Evolutionary conservation across 2,329 filamentous ascomycete genomes (phyloP), one percentile per base, ranked within the genome.

Genomic region (Dactylellina cionopaga): DNA sequence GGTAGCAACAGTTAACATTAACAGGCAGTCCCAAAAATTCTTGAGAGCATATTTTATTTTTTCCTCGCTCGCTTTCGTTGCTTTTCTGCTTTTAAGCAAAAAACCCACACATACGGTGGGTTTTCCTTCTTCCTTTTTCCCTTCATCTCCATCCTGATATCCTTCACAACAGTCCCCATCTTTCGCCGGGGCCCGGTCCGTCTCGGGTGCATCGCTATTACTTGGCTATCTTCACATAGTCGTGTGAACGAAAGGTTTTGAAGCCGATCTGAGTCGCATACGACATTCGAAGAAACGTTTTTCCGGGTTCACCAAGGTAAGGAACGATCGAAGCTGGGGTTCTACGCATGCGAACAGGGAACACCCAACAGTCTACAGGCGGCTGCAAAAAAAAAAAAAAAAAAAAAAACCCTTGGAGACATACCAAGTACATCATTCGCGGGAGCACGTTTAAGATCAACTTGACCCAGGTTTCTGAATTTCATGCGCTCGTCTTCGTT

Each of bases 321-420:
- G 68, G 37, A 72, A 27, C 59, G 68, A 65, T 72, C 52, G 68
- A 60, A 60, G 68, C 68, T 72, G 68, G 59, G 68, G 65, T 72
- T 47, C 37, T 72, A 65, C 59, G 59, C 68, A 60, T 15, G 27
- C 68, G 68, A 72, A 72, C 68, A 72, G 59, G 68, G 68, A 54
- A 60, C 59, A 72, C 68, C 68, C 68, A 39, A 52, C 59, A 65
- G 56, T 64, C 54, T 65, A 64, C 68, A 52, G 66, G 55, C 68
- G 59, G 52, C 59, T 51, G 58, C 56, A 49, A 62, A 70, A 24
- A n/a, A n/a, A n/a, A n/a, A n/a, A n/a, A n/a, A n/a, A n/a, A n/a
- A n/a, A n/a, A n/a, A n/a, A n/a, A n/a, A n/a, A n/a, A n/a, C n/a
- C n/a, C n/a, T 25, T 60, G 46, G 31, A 58, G 25, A 10, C 52